Percentiles rank a stretch among this genome's conserved stretches.
Conservation (phyloP, 495 filamentous ascomycete species). For the Pyrenula massariospora region DNA sequence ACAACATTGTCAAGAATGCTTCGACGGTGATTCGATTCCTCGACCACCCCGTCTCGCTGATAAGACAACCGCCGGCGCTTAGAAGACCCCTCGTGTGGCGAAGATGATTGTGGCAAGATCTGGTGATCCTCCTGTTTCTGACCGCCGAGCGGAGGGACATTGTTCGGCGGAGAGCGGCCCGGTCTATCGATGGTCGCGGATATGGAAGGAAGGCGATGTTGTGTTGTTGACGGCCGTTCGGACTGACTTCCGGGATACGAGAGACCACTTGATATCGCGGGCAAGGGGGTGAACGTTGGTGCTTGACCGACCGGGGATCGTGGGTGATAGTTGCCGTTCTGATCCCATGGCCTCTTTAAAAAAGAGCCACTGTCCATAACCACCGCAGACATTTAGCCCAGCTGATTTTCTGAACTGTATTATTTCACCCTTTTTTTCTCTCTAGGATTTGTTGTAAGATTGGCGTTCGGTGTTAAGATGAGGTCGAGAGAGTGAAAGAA, state of each 20-base stretch:
- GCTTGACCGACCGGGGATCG: neutral
- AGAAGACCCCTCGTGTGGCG: neutral
- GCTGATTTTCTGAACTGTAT: neutral
- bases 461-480: neutral
- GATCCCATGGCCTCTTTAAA: neutral
- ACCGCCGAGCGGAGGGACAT: neutral
- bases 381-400: neutral
- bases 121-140: neutral
- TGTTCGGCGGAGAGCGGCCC: neutral
- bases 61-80: neutral
- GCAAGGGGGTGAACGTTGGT: neutral
- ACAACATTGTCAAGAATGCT: neutral
- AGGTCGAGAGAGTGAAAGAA: neutral
- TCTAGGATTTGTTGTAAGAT: neutral
- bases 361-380: slow-evolving; percentile 1
- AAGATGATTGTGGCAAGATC: neutral
- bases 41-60: neutral
- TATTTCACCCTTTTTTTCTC: neutral
- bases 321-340: neutral
- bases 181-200: neutral
- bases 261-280: neutral
- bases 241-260: neutral
- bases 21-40: neutral
- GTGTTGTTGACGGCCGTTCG: neutral
- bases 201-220: neutral